Percentiles rank a stretch among this genome's conserved stretches.
Conservation (phyloP, 345 rosid genomes). For the Gossypium mustelinum region DNA sequence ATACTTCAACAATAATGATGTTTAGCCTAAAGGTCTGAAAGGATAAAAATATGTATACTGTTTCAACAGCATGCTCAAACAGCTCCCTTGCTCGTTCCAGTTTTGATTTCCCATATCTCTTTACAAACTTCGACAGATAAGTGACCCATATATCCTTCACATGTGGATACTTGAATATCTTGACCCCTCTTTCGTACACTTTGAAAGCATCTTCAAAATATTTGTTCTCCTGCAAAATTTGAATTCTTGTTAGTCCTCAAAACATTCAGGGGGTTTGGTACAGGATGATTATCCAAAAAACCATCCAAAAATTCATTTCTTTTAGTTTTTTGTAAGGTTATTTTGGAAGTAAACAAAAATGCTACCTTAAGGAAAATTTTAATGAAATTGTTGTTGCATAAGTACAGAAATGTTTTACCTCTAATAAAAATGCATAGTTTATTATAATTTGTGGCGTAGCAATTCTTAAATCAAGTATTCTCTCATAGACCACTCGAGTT, state of each 20-base stretch:
- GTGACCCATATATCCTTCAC: slow-evolving; percentile 96
- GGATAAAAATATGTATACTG: neutral
- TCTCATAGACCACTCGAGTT: slow-evolving; percentile 87
- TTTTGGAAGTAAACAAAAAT: neutral
- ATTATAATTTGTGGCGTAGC: slow-evolving; percentile 96
- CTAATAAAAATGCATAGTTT: slow-evolving; percentile 78
- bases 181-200: slow-evolving; percentile 95
- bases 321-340: neutral
- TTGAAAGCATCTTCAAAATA: slow-evolving; percentile 98
- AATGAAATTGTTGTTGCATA: neutral
- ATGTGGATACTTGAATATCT: slow-evolving; percentile 95
- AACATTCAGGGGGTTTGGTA: neutral
- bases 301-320: neutral
- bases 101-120: slow-evolving; percentile 83
- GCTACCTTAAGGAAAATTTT: neutral
- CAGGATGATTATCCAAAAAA: neutral
- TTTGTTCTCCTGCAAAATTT: slow-evolving; percentile 60
- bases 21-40: neutral
- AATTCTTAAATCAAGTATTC: slow-evolving; percentile 85
- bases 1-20: neutral
- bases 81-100: slow-evolving; percentile 92
- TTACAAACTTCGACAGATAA: slow-evolving; percentile 82
- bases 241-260: slow-evolving; percentile 6
- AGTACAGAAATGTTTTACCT: slow-evolving; percentile 31
- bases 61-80: slow-evolving; percentile 86